Evolutionary conservation across 306 rosid species (phyloP), one percentile per base, ranked within the genome.

Genomic region (Malus sieversii): DNA sequence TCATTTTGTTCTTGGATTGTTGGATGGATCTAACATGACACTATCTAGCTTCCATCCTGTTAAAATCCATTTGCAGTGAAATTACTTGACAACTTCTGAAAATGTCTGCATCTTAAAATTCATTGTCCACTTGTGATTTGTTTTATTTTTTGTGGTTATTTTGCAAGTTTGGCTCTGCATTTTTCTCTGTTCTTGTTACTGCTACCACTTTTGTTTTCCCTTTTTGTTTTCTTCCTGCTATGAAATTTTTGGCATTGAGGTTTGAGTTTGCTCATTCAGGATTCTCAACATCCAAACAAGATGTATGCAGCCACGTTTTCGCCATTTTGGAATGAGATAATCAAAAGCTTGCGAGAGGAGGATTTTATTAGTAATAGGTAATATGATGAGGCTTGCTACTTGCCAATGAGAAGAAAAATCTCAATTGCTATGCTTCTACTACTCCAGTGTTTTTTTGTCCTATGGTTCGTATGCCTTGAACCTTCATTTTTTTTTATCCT

Each of bases 261-360:
- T 66, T 19, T 72, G 22, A 29, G n/a, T 73, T 71, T 42, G 18
- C 12, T 66, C 71, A 18, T 76, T 64, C 86, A 95, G 98, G 98
- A 72, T 71, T 79, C 98, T 85, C 92, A 83, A 73, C 87, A 86
- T 75, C 79, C 65, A 84, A 85, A 84, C 86, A 94, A 95, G 88
- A 76, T 67, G 59, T 58, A 89, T 87, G 98, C 98, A 25, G 92
- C 96, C 66, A 84, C 75, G 55, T 95, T 95, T 82, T 90, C 98
- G 70, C 98, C 97, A 73, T 90, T 92, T 85, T 95, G 98, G 98
- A 95, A 95, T 65, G 97, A 95, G 84, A 92, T 95, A 79, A 89
- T 95, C 72, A 95, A 90, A 82, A 89, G 97, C 77, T 80, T 95
- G 79, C 97, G 98, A 0, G 98, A 95, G 85, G 98, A 95, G 82